Conservation (phyloP, 352 stramenopile genomes). For the Achlya hypogyna region DNA sequence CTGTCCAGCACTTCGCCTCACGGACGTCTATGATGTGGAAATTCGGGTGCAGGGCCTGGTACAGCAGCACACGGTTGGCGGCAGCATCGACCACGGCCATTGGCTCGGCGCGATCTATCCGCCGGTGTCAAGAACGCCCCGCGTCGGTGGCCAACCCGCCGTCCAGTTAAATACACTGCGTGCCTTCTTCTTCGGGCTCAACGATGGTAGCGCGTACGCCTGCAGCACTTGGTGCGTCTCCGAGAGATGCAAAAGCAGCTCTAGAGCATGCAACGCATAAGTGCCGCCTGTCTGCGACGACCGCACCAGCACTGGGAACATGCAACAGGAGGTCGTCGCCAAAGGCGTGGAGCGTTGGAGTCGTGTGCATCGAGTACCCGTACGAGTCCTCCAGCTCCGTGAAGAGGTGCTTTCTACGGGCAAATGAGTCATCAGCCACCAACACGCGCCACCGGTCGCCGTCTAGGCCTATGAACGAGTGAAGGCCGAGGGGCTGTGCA, state of each 20-base stretch:
- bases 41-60: background rate
- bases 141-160: background rate
- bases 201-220: background rate
- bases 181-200: background rate
- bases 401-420: constrained; percentile 4
- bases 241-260: background rate
- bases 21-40: background rate
- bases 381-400: constrained; percentile 14
- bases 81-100: background rate
- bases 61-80: background rate
- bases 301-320: background rate
- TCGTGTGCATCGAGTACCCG: background rate
- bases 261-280: background rate
- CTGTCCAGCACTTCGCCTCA: background rate
- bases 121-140: background rate
- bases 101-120: background rate
- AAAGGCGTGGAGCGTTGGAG: background rate
- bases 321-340: background rate
- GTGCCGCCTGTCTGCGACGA: too few relatives aligned
- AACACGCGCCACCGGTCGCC: background rate
- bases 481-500: constrained; percentile 4
- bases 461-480: constrained; percentile 15
- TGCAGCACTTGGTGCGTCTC: background rate
- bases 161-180: constrained; percentile 12
- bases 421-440: background rate